Base-by-base conservation (phyloP, 2,329 filamentous ascomycete species). In the Aspergillus sp. region DNA sequence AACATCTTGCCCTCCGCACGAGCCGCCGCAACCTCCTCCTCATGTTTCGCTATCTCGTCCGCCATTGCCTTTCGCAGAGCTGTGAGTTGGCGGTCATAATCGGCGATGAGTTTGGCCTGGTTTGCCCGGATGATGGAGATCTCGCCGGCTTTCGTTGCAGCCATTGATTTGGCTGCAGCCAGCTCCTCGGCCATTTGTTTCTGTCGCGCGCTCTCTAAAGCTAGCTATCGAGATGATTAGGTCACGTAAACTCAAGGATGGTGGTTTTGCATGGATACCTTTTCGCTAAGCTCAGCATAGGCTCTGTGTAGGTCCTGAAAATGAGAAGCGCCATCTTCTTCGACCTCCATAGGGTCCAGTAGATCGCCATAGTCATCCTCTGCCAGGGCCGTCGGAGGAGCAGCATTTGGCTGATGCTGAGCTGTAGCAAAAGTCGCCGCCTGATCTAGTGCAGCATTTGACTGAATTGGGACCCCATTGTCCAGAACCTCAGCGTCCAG, bases 121-220 rank as follows among this genome's bases (percentile, higher is more conserved):
- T 87, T 87, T 19, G 82, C 79, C 13, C 87, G 81, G 17, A 89
- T 81, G 41, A 87, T 88, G 39, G 85, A 81, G 43, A 85, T 85
- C 69, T 89, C 87, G 32, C 87, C 87, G 7, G 82, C 75, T 70
- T 86, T 87, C 23, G 80, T 78, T 60, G 79, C 75, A 2, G 79
- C 79, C 41, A 78, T 69, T 12, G 73, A 72, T 64, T 74, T 80
- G 19, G 78, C 77, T 15, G 71, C 69, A 48, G 67, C 65, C 19
- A 81, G 63, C 45, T 80, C 77, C 54, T 74, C 70, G 39, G 71
- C 67, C 8, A 80, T 69, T 54, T 70, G 69, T 48, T 80, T 67
- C 5, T 80, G 71, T 55, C 71, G 70, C 58, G 80, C 74, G 53
- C 74, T 73, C 63, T 82, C 78, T 57, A 68, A 70, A 50, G 74